Percentiles rank a stretch among this genome's conserved stretches.
phyloP scores from a whole-genome alignment of 2,329 filamentous ascomycete genomes.

The Chalara sp. region DNA sequence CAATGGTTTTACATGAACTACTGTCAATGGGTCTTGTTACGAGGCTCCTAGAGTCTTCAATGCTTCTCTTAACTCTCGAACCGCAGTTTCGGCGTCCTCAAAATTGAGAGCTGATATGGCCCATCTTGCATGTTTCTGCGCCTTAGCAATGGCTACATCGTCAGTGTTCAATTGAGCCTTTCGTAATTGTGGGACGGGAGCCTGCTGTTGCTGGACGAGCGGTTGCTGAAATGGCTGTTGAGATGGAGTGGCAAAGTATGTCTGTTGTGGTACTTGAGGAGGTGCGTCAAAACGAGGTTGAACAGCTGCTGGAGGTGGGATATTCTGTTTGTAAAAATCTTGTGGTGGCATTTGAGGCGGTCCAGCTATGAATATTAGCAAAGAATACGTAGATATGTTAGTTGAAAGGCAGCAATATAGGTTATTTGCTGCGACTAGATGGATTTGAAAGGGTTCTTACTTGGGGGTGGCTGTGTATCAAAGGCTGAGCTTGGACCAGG shows the following conservation, averaged over 20 bases:
- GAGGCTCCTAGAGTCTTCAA: slow-evolving; percentile 37
- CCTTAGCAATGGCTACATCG: slow-evolving; percentile 64
- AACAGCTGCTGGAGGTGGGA: slow-evolving; percentile 6
- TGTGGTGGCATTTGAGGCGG: slow-evolving; percentile 19
- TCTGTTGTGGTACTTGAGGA: slow-evolving; percentile 18
- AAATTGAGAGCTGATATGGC: slow-evolving; percentile 96
- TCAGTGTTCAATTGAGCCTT: slow-evolving; percentile 47
- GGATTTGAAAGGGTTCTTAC: neutral
- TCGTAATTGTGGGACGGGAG: slow-evolving; percentile 5
- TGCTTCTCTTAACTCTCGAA: slow-evolving; percentile 75
- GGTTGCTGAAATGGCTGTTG: slow-evolving; percentile 14
- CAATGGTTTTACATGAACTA: too few relatives aligned
- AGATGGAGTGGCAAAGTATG: slow-evolving; percentile 12
- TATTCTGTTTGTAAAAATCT: slow-evolving; percentile 27
- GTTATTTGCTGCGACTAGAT: slow-evolving; percentile 1
- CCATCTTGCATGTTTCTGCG: slow-evolving; percentile 95
- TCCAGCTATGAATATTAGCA: too few relatives aligned
- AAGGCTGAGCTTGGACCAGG: slow-evolving; percentile 6
- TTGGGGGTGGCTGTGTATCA: slow-evolving; percentile 21
- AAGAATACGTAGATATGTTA: too few relatives aligned
- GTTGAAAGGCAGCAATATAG: too few relatives aligned
- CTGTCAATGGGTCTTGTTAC: slow-evolving; percentile 9
- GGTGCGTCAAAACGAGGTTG: slow-evolving; percentile 13
- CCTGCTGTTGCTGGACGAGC: slow-evolving; percentile 16
- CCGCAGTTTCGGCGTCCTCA: slow-evolving; percentile 86